A percentile compares a stretch with the other conserved stretches of the same genome.
Evolutionary conservation across 371 early-diverging fungal species (phyloP).

Genomic region (Apophysomyces trapeziformis): DNA sequence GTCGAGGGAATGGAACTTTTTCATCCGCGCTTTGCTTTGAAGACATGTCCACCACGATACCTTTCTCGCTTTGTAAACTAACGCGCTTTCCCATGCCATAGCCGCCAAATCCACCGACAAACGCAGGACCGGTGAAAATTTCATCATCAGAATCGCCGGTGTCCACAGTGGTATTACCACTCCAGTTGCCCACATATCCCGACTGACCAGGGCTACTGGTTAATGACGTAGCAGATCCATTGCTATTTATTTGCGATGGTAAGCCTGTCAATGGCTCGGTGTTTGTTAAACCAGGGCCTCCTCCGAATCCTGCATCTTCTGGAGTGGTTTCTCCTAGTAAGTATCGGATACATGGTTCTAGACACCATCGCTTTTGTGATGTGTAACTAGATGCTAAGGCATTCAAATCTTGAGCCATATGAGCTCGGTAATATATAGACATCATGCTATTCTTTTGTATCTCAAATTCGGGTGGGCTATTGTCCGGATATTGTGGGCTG

Average conservation of each 20-base stretch:
- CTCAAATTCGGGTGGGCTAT: constrained; percentile 73
- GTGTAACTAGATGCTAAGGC: constrained; percentile 62
- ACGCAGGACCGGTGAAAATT: constrained; percentile 41
- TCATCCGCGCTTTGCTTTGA: constrained; percentile 54
- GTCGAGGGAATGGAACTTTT: constrained; percentile 87
- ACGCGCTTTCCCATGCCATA: constrained; percentile 45
- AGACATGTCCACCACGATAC: constrained; percentile 55
- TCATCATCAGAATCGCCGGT: constrained; percentile 56
- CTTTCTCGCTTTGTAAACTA: constrained; percentile 50
- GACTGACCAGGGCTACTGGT: constrained; percentile 11
- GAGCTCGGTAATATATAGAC: constrained; percentile 73
- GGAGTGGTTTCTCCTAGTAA: constrained; percentile 66
- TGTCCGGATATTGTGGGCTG: constrained; percentile 72
- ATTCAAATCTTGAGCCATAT: constrained; percentile 63
- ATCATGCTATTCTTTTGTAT: constrained; percentile 83
- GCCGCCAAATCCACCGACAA: constrained; percentile 28
- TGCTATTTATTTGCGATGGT: constrained; percentile 4
- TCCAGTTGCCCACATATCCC: constrained; percentile 26
- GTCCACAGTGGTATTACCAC: constrained; percentile 27
- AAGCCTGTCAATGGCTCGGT: not conserved
- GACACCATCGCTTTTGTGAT: constrained; percentile 63
- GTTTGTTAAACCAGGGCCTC: not conserved
- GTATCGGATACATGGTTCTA: constrained; percentile 72
- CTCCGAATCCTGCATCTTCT: constrained; percentile 41
- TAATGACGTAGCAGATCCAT: constrained; percentile 11